A percentile compares a stretch with the other conserved stretches of the same genome.
phyloP scores from a whole-genome alignment of 1,284 basidiomycete genomes.

The Austroboletus novae-zelandiae region DNA sequence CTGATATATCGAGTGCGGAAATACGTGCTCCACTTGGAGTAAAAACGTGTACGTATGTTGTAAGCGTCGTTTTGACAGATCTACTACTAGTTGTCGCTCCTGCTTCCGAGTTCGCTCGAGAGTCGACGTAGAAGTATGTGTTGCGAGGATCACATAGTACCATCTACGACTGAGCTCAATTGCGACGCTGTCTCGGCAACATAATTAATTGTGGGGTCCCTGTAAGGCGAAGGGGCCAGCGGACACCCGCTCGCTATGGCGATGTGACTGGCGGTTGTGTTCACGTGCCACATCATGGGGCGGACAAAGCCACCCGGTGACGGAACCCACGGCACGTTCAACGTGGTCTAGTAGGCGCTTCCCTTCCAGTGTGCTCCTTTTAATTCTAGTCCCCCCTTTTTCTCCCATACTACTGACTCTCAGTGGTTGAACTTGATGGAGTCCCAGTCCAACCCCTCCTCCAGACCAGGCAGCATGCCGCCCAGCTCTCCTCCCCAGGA shows the following conservation, averaged over 20 bases:
- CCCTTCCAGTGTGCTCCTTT: conserved; percentile 1
- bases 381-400: background rate
- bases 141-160: too few relatives aligned
- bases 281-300: conserved; percentile 11
- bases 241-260: background rate
- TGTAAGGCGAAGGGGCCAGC: background rate
- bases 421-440: background rate
- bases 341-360: background rate
- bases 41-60: too few relatives aligned
- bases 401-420: background rate
- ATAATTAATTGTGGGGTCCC: background rate
- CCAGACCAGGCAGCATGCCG: conserved; percentile 18
- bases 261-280: background rate
- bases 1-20: too few relatives aligned
- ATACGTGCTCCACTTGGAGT: too few relatives aligned
- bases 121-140: too few relatives aligned
- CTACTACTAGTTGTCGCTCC: too few relatives aligned
- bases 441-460: conserved; percentile 10
- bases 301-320: background rate
- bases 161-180: background rate
- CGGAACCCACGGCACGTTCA: background rate
- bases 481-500: conserved; percentile 12
- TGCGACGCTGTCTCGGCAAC: background rate
- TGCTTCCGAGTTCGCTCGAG: too few relatives aligned
- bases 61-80: too few relatives aligned